phyloP scores from a whole-genome alignment of 495 filamentous ascomycete species.

The Daldinia caldariorum region DNA sequence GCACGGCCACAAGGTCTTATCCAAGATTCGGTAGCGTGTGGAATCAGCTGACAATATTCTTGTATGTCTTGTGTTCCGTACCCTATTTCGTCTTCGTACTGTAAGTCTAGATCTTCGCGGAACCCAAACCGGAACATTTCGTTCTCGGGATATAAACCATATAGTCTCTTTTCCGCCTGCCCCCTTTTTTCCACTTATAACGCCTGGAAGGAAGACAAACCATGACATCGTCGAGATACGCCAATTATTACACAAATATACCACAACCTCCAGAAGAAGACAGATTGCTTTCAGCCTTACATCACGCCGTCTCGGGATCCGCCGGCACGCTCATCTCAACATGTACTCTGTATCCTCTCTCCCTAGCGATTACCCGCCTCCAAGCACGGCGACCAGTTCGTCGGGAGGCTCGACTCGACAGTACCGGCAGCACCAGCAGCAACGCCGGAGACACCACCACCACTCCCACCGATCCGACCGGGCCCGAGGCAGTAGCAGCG shows the following conservation, averaged over 20 bases:
- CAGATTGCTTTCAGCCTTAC: slow-evolving; percentile 79
- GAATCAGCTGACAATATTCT: slow-evolving; percentile 3
- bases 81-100: not conserved
- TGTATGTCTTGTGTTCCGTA: not conserved
- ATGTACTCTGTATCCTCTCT: slow-evolving; percentile 81
- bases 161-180: slow-evolving; percentile 10
- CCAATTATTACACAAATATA: slow-evolving; percentile 25
- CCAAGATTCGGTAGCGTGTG: slow-evolving; percentile 37
- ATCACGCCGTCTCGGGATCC: slow-evolving; percentile 85
- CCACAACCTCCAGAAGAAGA: slow-evolving; percentile 23
- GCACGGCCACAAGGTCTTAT: slow-evolving; percentile 16
- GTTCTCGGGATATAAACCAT: slow-evolving; percentile 27
- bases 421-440: not conserved
- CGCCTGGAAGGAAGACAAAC: slow-evolving; percentile 18
- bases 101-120: slow-evolving; percentile 18
- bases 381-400: slow-evolving; percentile 78
- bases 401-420: slow-evolving; percentile 48
- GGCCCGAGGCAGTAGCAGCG: slow-evolving; percentile 27
- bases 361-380: slow-evolving; percentile 83
- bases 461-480: slow-evolving; percentile 34
- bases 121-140: slow-evolving; percentile 33
- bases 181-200: slow-evolving; percentile 29
- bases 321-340: slow-evolving; percentile 83
- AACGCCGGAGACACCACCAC: slow-evolving; percentile 21
- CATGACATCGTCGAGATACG: slow-evolving; percentile 32